Evolutionary conservation across 768 basidiomycete species (phyloP).

Genomic region (Amanita phalloides): DNA sequence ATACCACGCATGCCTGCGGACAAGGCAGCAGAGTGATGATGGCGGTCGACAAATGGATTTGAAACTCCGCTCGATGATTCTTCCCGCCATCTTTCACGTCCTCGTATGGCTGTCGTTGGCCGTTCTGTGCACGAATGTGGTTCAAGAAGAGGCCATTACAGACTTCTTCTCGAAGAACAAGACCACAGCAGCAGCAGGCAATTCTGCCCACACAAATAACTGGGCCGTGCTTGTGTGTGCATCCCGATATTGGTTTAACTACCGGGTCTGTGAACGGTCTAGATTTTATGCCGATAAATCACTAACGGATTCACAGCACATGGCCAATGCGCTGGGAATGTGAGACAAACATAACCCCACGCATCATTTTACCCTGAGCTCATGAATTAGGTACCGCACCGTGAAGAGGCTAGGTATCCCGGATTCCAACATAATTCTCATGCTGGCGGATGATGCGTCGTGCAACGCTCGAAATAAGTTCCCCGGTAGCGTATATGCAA

Average conservation of each 20-base stretch:
- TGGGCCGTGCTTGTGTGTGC: slow-evolving; percentile 97
- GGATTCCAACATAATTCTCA: slow-evolving; percentile 97
- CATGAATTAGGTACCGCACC: slow-evolving; percentile 74
- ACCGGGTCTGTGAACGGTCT: slow-evolving; percentile 51
- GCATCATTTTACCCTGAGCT: not conserved
- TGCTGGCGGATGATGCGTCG: slow-evolving; percentile 95
- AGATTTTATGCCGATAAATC: not conserved
- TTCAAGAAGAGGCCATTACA: slow-evolving; percentile 26
- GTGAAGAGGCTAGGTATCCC: slow-evolving; percentile 97
- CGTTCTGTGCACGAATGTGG: slow-evolving; percentile 14
- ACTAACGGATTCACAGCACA: slow-evolving; percentile 60
- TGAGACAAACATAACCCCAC: slow-evolving; percentile 19
- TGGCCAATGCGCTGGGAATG: slow-evolving; percentile 98
- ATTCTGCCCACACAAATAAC: slow-evolving; percentile 78
- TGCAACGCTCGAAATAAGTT: slow-evolving; percentile 91
- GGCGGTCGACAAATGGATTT: not conserved
- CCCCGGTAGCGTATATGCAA: slow-evolving; percentile 89
- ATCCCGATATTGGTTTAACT: slow-evolving; percentile 98
- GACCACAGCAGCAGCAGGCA: slow-evolving; percentile 12
- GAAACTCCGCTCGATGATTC: slow-evolving; percentile 17
- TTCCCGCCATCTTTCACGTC: slow-evolving; percentile 17
- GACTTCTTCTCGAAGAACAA: slow-evolving; percentile 37
- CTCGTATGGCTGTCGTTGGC: slow-evolving; percentile 24
- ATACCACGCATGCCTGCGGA: not conserved
- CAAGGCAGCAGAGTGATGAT: not conserved